A percentile compares a stretch with the other conserved stretches of the same genome.
Evolutionary conservation across 1,284 basidiomycete genomes (phyloP).

Genomic region (Ceratobasidium sp.): DNA sequence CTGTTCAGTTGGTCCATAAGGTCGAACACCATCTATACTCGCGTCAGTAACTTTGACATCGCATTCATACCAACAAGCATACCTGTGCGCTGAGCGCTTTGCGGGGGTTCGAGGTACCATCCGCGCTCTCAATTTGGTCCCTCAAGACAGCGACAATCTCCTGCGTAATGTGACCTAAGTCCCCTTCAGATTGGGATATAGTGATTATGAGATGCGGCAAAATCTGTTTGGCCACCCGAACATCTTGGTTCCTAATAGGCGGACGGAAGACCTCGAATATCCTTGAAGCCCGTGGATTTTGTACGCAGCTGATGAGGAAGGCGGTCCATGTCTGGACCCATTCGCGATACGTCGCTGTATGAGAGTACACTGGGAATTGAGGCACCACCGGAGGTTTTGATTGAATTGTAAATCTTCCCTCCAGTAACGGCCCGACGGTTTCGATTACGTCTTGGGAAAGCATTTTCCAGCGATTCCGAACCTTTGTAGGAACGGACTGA

Average conservation of each 20-base stretch:
- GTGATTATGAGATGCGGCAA: conserved; percentile 93
- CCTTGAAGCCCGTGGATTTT: conserved; percentile 61
- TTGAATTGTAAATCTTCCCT: conserved; percentile 66
- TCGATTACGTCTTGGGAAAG: conserved; percentile 87
- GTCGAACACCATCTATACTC: conserved; percentile 82
- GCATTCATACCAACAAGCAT: conserved; percentile 3
- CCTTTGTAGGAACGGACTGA: conserved; percentile 65
- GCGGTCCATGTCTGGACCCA: conserved; percentile 94
- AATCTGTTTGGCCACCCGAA: conserved; percentile 86
- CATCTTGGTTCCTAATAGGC: conserved; percentile 86
- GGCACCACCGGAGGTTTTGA: conserved; percentile 50
- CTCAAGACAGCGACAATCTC: conserved; percentile 86
- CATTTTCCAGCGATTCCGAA: conserved; percentile 75
- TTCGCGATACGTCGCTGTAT: conserved; percentile 84
- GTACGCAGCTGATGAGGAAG: conserved; percentile 76
- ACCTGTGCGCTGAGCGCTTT: conserved; percentile 89
- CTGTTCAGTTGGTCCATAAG: conserved; percentile 94
- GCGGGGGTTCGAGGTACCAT: conserved; percentile 71
- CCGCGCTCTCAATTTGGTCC: conserved; percentile 79
- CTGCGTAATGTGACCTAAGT: conserved; percentile 67
- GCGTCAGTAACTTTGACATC: conserved; percentile 1
- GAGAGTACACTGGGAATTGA: conserved; percentile 76
- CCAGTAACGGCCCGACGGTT: conserved; percentile 87
- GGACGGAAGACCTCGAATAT: conserved; percentile 85
- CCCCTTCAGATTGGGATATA: conserved; percentile 72